A percentile compares a stretch with the other conserved stretches of the same genome.
These are phyloP conservation scores for Closterium sp. DNA, from an alignment of 139 green algal genomes.

Conservation along the genomic window DNA sequence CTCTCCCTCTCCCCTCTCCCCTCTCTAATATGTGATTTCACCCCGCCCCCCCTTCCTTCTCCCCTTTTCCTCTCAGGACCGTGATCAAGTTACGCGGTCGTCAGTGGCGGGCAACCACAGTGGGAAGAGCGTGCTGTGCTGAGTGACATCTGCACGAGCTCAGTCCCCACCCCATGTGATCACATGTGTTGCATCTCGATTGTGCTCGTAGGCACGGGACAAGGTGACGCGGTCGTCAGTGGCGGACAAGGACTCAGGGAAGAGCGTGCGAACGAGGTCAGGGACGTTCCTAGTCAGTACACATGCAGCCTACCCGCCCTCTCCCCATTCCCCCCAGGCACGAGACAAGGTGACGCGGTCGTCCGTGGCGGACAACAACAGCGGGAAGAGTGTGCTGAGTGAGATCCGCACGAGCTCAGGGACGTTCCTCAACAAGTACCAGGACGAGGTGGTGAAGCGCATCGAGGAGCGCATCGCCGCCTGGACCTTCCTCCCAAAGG, in stretches of 20 bases:
- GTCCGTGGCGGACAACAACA: conserved; percentile 54
- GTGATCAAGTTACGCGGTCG: conserved; percentile 20
- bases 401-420: conserved; percentile 53
- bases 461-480: conserved; percentile 11
- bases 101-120: conserved; percentile 53
- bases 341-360: conserved; percentile 35
- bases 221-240: conserved; percentile 50
- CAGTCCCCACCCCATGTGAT: no score
- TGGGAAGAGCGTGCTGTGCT: conserved; percentile 32
- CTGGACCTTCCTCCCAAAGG: conserved; percentile 28
- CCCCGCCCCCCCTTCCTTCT: no score
- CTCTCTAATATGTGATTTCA: no score
- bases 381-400: conserved; percentile 42
- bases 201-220: conserved; percentile 28
- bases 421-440: neutral
- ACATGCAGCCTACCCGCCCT: neutral
- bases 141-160: conserved; percentile 49
- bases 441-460: conserved; percentile 5
- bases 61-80: conserved; percentile 19
- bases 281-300: no score
- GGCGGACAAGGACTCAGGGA: conserved; percentile 51
- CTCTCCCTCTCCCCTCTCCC: no score
- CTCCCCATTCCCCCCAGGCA: conserved; percentile 37
- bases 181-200: no score
- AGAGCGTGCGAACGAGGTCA: conserved; percentile 48